Percentiles rank a stretch among this genome's conserved stretches.
These are phyloP conservation scores for Fusarium pseudograminearum DNA, from an alignment of 2,329 filamentous ascomycete genomes.

Conservation along the genomic window DNA sequence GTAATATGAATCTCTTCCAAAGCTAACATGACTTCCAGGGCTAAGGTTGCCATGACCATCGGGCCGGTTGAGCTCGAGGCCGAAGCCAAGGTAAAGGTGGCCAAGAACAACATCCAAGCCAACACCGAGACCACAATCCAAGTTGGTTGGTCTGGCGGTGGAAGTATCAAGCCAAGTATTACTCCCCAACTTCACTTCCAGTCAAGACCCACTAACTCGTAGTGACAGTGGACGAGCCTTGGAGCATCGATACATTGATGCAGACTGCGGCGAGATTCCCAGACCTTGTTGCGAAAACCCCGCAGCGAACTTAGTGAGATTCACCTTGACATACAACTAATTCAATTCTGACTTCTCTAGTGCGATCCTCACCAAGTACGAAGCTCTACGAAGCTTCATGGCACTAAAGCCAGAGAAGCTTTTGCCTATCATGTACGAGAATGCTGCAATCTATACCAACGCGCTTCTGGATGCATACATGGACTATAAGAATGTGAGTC, in stretches of 20 bases:
- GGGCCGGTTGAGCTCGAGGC: neutral
- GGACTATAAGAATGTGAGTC: constrained; percentile 7
- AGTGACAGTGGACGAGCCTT: neutral
- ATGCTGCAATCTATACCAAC: constrained; percentile 4
- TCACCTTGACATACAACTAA: neutral
- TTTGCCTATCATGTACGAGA: neutral
- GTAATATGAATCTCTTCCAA: accelerated
- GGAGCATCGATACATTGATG: constrained; percentile 1
- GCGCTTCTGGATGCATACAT: neutral
- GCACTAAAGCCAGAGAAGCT: neutral
- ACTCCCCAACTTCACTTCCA: accelerated
- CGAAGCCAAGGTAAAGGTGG: neutral
- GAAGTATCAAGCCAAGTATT: constrained; percentile 6
- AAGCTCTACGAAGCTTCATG: constrained; percentile 1
- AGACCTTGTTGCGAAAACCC: neutral
- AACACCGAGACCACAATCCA: neutral
- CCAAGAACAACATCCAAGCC: neutral
- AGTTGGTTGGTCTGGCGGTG: neutral
- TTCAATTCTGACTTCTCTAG: neutral
- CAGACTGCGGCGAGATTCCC: neutral
- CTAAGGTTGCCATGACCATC: neutral
- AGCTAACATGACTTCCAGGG: neutral
- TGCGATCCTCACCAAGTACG: constrained; percentile 9
- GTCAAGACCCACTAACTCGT: neutral
- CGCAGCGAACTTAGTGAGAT: neutral